Evolutionary conservation across 768 basidiomycete genomes (phyloP).

Genomic region (Russula foetens): DNA sequence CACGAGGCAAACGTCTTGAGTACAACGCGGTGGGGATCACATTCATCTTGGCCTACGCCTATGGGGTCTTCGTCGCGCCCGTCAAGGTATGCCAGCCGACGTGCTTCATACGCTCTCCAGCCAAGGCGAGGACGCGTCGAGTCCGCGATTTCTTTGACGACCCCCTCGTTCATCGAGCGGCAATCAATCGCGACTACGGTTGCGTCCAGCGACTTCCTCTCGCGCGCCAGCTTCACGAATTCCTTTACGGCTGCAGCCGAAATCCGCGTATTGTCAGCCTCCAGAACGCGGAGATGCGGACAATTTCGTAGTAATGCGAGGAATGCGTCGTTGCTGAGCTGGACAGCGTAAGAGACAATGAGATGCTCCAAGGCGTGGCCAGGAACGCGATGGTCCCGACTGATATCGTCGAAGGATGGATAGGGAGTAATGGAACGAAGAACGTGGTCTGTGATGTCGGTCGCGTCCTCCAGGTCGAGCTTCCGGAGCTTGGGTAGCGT

Average conservation of each 20-base stretch:
- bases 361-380: slow-evolving; percentile 70
- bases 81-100: slow-evolving; percentile 64
- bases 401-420: slow-evolving; percentile 15
- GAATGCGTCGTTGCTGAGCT: slow-evolving; percentile 58
- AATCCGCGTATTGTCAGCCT: slow-evolving; percentile 76
- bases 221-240: slow-evolving; percentile 50
- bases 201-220: slow-evolving; percentile 42
- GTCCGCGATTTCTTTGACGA: slow-evolving; percentile 51
- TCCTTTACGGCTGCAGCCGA: slow-evolving; percentile 51
- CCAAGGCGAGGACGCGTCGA: slow-evolving; percentile 62
- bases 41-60: slow-evolving; percentile 72
- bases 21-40: slow-evolving; percentile 62
- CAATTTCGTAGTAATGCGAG: slow-evolving; percentile 57
- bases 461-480: slow-evolving; percentile 82
- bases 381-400: slow-evolving; percentile 18
- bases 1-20: slow-evolving; percentile 81
- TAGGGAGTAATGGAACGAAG: slow-evolving; percentile 54
- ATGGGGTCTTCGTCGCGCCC: slow-evolving; percentile 58
- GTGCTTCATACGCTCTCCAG: slow-evolving; percentile 67
- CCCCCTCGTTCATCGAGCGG: slow-evolving; percentile 52
- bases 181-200: slow-evolving; percentile 69
- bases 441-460: slow-evolving; percentile 64
- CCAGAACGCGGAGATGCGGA: slow-evolving; percentile 52
- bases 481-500: slow-evolving; percentile 65
- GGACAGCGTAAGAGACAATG: slow-evolving; percentile 56